Base-by-base conservation (phyloP, 306 rosid species). In the Psophocarpus tetragonolobus region DNA sequence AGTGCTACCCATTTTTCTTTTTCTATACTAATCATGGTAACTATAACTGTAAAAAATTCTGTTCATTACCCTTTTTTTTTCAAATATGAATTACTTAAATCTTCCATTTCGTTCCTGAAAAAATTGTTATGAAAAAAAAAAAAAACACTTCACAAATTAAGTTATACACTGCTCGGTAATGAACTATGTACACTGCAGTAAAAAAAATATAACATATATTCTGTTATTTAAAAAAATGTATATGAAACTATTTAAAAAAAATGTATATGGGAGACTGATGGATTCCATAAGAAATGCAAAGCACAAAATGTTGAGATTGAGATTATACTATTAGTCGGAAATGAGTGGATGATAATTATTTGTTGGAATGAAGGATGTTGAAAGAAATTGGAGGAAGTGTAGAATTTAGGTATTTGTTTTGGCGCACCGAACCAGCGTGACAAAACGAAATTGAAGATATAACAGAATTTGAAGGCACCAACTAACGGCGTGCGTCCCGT, bases 351-450 rank as follows among this genome's bases (percentile, higher is more conserved):
- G 32, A 29, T 4, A 29, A 1, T 29, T 29, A 29, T 1, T 29
- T 29, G 32, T 4, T 29, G 12, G 26, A 50, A 50, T 3, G 12
- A 50, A 50, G 57, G 57, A 50, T 6, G 23, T 50, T 18, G 5
- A 3, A 50, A 7, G 24, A 18, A 48, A 50, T 18, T 50, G 26
- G 7, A n/a, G 54, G 23, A 63, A 51, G 47, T 10, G 35, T 35
- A 54, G 48, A 8, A 27, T 39, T 56, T 26, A 33, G 39, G 4
- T 14, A 38, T 45, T 33, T 13, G 35, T 35, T 70, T 76, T 50
- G 74, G 82, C 79, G 85, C 82, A 75, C 61, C 8, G n/a, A 67
- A 75, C 47, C 27, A 10, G 85, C 74, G 82, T 76, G 85, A 82
- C 74, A 21, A 5, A n/a, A 6, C 33, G 54, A 47, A 42, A 65